Conservation (phyloP, 495 filamentous ascomycete species). For the Aspergillus haitiensis region DNA sequence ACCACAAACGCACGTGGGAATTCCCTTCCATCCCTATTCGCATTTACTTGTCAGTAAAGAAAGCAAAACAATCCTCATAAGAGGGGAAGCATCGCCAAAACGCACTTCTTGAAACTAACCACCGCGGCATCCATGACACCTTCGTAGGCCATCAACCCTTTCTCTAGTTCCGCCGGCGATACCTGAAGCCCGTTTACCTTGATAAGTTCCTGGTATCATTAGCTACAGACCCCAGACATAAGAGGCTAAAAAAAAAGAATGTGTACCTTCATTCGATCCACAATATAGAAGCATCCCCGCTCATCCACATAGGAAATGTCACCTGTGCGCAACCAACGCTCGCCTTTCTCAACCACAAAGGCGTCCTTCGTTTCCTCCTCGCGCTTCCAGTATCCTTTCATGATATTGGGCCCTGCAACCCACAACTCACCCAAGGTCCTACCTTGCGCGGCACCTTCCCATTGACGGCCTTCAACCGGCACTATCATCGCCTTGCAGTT, state of each 20-base stretch:
- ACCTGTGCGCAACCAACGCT: slow-evolving; percentile 2
- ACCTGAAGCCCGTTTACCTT: background rate
- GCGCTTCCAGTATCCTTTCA: background rate
- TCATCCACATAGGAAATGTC: slow-evolving; percentile 2
- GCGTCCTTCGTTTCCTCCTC: background rate
- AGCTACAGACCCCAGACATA: background rate
- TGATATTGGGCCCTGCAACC: slow-evolving; percentile 6
- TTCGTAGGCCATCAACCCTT: background rate
- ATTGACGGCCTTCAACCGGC: background rate
- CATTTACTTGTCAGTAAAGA: background rate
- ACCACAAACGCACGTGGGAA: background rate
- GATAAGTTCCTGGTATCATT: background rate
- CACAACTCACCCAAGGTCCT: background rate
- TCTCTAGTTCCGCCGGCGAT: background rate
- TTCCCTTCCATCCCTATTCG: background rate
- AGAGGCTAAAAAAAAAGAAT: background rate
- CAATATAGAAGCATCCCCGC: slow-evolving; percentile 1
- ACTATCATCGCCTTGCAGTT: slow-evolving; percentile 1
- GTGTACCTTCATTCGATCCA: slow-evolving; percentile 6
- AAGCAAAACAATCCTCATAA: background rate
- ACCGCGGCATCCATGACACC: background rate
- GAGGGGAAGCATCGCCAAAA: background rate
- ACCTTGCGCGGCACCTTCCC: background rate
- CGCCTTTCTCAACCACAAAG: background rate
- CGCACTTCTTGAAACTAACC: background rate